Base-by-base conservation (phyloP, 2,329 filamentous ascomycete species). In the Paraconiothyrium sp. region DNA sequence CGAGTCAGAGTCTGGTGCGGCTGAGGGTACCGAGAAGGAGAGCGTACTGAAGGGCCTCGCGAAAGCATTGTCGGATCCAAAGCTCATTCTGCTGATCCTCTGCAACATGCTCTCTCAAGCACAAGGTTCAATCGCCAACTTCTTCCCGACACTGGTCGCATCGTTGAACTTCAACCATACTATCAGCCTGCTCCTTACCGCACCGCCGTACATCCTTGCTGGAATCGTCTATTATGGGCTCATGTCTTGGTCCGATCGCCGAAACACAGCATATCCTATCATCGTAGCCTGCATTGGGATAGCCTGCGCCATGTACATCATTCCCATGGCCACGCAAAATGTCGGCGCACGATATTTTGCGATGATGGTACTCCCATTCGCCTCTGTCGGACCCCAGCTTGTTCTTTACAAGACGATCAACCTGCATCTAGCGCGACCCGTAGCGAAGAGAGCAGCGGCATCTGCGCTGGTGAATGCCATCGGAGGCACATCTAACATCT, bases 31-130 rank as follows among this genome's bases (percentile, higher is more conserved):
- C 8, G 64, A 64, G 32, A 61, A 82, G 14, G 80, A 85, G 67
- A 81, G 81, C 11, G 70, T 79, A 11, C 81, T 86, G 62, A 81
- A 81, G 30, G 86, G 86, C 3, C 74, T 87, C 46, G 79, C 82
- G 47, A 84, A 88, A 81, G 85, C 86, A 0, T 67, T 87, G 41
- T 84, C 83, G 70, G 87, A 89, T 63, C 44, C 78, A 69, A 88
- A 88, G 79, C 85, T 88, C 60, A 87, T 87, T 65, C 67, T 89
- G 60, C 85, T 89, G 83, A 87, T 87, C 80, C 57, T 88, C 10
- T 85, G 85, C 14, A 84, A 88, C 60, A 84, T 84, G 16, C 84
- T 85, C 3, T 88, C 87, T 58, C 84, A 88, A 16, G 81, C 87
- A 16, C 85, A 86, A 4, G 75, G 86, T 6, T 86, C 84, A 8